These are phyloP conservation scores for Salix arbutifolia DNA, from an alignment of 345 rosid genomes.

Conservation along the genomic window DNA sequence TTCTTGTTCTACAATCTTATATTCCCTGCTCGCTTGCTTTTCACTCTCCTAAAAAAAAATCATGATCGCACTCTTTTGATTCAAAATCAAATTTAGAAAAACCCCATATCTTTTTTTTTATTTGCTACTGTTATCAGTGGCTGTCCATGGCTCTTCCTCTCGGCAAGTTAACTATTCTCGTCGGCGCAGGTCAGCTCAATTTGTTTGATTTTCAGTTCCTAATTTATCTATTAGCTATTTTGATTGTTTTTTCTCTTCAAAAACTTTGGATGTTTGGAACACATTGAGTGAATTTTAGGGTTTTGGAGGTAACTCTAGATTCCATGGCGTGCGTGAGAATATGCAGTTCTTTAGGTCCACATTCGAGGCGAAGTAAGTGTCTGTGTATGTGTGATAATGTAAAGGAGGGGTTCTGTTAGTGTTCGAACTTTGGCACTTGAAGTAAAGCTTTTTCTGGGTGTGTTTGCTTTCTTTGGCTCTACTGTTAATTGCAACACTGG, in stretches of 20 bases:
- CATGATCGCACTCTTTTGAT: background rate
- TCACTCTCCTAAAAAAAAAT: too few species aligned
- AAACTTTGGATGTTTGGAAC: background rate
- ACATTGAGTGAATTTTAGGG: background rate
- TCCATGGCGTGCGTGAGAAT: background rate
- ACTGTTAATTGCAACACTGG: background rate
- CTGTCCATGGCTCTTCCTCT: slow-evolving; percentile 47
- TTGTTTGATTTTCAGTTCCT: background rate
- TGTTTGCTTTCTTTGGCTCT: background rate
- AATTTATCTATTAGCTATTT: background rate
- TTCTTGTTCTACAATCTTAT: background rate
- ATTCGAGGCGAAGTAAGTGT: background rate
- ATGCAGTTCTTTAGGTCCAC: background rate
- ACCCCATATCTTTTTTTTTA: background rate
- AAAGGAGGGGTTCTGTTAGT: background rate
- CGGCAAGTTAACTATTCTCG: slow-evolving; percentile 54
- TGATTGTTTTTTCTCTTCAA: background rate
- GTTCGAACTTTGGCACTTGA: background rate
- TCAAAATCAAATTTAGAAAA: background rate
- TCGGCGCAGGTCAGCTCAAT: slow-evolving; percentile 49
- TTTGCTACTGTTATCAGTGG: background rate
- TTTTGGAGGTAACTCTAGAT: background rate
- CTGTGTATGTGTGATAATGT: background rate
- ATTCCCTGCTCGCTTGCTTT: too few species aligned
- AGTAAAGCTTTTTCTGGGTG: background rate